Base-by-base conservation (phyloP, 1,139 yeast genomes). In the Geotrichum carabidarum region DNA sequence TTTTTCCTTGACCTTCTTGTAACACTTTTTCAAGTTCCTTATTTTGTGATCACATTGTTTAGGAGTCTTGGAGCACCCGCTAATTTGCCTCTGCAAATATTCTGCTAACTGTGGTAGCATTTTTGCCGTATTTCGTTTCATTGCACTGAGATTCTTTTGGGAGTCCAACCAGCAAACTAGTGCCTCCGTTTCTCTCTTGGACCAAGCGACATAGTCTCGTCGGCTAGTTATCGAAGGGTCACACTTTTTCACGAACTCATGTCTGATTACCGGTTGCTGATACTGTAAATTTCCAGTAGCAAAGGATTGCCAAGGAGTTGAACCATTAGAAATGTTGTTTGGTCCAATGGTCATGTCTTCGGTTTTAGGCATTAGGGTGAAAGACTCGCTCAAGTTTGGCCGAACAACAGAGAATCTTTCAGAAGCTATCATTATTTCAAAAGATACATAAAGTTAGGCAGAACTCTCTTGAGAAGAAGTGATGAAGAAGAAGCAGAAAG, bases 1-100 rank as follows among this genome's bases (percentile, higher is more conserved):
- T 38, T 48, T 53, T 37, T 53, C 50, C 36, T 41, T 44, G 43
- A 48, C 50, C 34, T 48, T 48, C 36, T 53, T 53, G 43, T 53
- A 48, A 31, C 48, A 44, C 34, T 53, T 53, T 44, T 53, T 53
- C 27, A 53, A 50, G 14, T 53, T 53, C 11, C 55, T 45, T n/a
- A 53, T 53, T 38, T 53, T 53, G 45, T 53, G 55, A 27, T 53
- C 55, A 40, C 55, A 53, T 18, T 53, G 55, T 40, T 53, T 53
- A 8, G 55, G 47, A 8, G 55, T 53, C 50, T 53, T 53, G 18
- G 47, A 41, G 45, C 55, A 53, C 11, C 55, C 55, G n/a, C 42
- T 32, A 18, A 53, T 50, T 17, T 41, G 48, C 1, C 15, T 17
- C 9, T 48, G 49, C 18, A 53, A 18, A 14, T 48, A 45, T 30